phyloP scores from a whole-genome alignment of 306 rosid genomes.

The Acacia acuminata region DNA sequence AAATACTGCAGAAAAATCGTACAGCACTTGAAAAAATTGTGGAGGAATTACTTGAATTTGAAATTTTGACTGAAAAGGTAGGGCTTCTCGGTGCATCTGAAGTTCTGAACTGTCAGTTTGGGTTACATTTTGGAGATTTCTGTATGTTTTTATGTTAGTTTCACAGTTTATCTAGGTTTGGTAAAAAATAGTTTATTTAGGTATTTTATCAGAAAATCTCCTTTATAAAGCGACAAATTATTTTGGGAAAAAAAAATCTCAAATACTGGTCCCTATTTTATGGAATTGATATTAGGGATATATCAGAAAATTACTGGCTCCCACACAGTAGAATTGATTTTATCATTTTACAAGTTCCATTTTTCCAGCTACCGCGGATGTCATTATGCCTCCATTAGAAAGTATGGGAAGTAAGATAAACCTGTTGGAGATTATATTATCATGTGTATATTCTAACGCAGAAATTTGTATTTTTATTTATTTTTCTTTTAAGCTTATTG shows the following conservation, averaged over 20 bases:
- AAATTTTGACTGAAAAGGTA: conserved; percentile 92
- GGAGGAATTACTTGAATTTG: conserved; percentile 81
- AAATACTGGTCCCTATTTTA: background rate
- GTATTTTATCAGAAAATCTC: background rate
- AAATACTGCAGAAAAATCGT: conserved; percentile 73
- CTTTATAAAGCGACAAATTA: background rate
- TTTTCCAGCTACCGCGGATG: too few species aligned
- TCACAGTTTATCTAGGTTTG: background rate
- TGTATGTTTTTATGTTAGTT: background rate
- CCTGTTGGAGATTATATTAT: too few species aligned
- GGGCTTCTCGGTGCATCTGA: conserved; percentile 14
- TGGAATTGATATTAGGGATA: background rate
- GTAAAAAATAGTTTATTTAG: background rate
- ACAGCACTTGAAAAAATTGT: conserved; percentile 82
- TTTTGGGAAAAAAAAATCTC: background rate
- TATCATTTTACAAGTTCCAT: too few species aligned
- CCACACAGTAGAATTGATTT: background rate
- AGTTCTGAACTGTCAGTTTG: conserved; percentile 3
- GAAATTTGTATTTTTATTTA: too few species aligned
- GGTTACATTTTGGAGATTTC: background rate
- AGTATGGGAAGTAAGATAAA: too few species aligned
- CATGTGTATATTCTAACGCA: too few species aligned
- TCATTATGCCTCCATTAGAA: too few species aligned
- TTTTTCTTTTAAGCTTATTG: too few species aligned
- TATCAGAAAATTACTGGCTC: background rate